Evolutionary conservation across 805 yeast species (phyloP), one percentile per base, ranked within the genome.

Genomic region (Pichia cabralensis): DNA sequence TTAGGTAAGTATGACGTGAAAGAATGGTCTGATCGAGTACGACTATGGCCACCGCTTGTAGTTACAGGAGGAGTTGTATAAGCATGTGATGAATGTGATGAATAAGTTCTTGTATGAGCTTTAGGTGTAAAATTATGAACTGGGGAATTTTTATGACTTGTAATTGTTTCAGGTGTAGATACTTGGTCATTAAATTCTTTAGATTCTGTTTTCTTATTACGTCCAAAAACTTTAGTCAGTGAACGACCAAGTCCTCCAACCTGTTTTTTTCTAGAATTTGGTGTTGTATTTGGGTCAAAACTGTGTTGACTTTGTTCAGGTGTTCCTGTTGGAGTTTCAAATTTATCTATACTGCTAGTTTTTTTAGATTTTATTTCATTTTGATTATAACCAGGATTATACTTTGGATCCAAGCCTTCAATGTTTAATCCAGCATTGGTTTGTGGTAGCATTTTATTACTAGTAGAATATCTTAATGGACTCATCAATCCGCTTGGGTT

Each of bases 51-150:
- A n/a, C n/a, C n/a, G n/a, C n/a, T n/a, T n/a, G n/a, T n/a, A 8
- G 48, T 36, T 13, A 40, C 37, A 3, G 72, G 69, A 1, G 75
- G 71, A 0, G 75, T 64, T 2, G 60, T 56, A 38, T 53, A 64
- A 9, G 61, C 58, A 11, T 55, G 53, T 14, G 40, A 38, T 5
- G 57, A 48, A 24, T 54, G 59, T 24, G 55, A 60, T 3, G 61
- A 56, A 6, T 36, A 33, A 2, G 52, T 40, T 31, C 56, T 43
- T 5, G 20, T 32, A 38, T 51, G 58, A 12, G 19, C 18, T 26
- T 33, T 31, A 1, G 43, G 36, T n/a, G 44, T 29, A 10, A n/a
- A 22, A 9, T 11, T 23, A 15, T 29, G 22, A 7, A 26, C 10
- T 2, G 8, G 21, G 8, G 29, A 23, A 4, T 32, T 30, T 12